These are phyloP conservation scores for Colletotrichum cordylinicola DNA, from an alignment of 2,329 filamentous ascomycete species.

Conservation along the genomic window DNA sequence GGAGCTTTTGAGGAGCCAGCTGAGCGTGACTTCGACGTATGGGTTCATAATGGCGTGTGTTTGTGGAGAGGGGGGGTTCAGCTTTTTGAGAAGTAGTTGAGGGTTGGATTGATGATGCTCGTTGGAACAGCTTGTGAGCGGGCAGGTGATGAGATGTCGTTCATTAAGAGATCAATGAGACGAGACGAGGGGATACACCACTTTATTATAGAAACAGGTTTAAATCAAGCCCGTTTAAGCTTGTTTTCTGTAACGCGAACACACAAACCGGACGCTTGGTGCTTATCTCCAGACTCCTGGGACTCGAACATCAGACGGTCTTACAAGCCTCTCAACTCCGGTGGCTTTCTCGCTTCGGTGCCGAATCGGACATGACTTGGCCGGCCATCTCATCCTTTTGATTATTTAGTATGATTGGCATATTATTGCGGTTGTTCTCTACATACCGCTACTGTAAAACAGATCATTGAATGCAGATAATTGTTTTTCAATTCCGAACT, in stretches of 20 bases:
- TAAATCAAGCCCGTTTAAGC: not conserved
- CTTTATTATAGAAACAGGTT: not conserved
- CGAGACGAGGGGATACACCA: not conserved
- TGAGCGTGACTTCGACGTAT: constrained; percentile 39
- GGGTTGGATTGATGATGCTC: not conserved
- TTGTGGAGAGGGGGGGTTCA: not conserved
- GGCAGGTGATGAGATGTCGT: not conserved
- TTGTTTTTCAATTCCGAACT: too few species aligned
- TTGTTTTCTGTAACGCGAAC: not conserved
- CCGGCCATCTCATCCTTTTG: not conserved
- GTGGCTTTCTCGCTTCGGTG: not conserved
- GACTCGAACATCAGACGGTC: not conserved
- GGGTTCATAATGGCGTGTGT: constrained; percentile 22
- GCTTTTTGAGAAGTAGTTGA: not conserved
- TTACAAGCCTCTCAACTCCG: not conserved
- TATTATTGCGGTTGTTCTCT: not conserved
- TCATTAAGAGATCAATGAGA: not conserved
- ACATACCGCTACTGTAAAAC: too few species aligned
- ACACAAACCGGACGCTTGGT: not conserved
- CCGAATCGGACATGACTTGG: not conserved
- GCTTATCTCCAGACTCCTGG: not conserved
- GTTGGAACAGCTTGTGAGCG: not conserved
- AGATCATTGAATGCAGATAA: too few species aligned
- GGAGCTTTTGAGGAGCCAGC: constrained; percentile 44
- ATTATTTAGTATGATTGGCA: accelerated